phyloP scores from a whole-genome alignment of 495 filamentous ascomycete species.

The Lasiosphaeria ovina region DNA sequence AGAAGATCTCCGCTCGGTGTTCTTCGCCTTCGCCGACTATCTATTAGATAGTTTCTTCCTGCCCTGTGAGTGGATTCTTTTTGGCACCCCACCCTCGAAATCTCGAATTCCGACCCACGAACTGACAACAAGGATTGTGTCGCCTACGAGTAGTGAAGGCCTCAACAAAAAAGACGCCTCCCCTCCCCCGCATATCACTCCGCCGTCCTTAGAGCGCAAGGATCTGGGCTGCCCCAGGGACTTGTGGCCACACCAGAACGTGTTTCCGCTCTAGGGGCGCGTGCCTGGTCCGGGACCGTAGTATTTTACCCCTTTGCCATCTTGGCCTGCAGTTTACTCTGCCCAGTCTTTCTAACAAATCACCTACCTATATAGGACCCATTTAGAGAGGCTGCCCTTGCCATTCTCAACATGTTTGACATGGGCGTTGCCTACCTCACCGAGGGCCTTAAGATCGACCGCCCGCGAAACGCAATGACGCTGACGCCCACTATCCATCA shows the following conservation, averaged over 20 bases:
- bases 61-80: constrained; percentile 19
- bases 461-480: constrained; percentile 23
- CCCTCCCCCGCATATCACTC: constrained; percentile 23
- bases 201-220: constrained; percentile 17
- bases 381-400: constrained; percentile 22
- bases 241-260: constrained; percentile 20
- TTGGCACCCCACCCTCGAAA: neutral
- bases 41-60: constrained; percentile 30
- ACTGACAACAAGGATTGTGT: neutral
- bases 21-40: constrained; percentile 26
- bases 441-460: constrained; percentile 21
- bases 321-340: neutral
- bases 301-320: neutral
- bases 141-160: constrained; percentile 20
- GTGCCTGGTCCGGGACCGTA: constrained; percentile 27
- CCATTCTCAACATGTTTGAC: constrained; percentile 29
- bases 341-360: neutral
- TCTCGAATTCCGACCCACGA: too few species aligned
- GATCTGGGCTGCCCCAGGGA: constrained; percentile 4
- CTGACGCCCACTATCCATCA: constrained; percentile 20
- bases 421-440: constrained; percentile 22
- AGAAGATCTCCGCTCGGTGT: constrained; percentile 13
- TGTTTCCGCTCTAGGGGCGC: constrained; percentile 17
- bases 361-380: constrained; percentile 6
- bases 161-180: constrained; percentile 22